phyloP scores from a whole-genome alignment of 1,139 yeast species.

The Saccharomyces hybrid region DNA sequence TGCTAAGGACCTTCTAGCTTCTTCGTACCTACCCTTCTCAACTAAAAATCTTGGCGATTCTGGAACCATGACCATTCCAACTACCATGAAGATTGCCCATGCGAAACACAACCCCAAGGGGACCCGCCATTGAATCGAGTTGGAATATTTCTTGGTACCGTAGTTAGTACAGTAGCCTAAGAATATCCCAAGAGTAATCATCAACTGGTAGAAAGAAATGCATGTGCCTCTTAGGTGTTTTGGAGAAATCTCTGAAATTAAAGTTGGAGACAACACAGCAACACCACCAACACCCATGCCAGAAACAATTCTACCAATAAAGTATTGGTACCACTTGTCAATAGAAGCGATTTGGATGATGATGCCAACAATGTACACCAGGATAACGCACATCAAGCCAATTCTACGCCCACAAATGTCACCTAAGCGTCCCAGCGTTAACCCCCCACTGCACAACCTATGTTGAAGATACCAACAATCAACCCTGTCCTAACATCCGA shows the following conservation, averaged over 20 bases:
- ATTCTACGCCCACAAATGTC: conserved; percentile 55
- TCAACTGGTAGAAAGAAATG: conserved; percentile 53
- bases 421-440: conserved; percentile 45
- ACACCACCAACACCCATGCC: conserved; percentile 58
- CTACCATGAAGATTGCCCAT: conserved; percentile 35
- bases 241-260: conserved; percentile 57
- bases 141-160: conserved; percentile 42
- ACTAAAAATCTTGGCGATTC: conserved; percentile 69
- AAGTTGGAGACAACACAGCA: conserved; percentile 52
- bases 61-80: conserved; percentile 59
- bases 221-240: conserved; percentile 59
- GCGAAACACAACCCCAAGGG: conserved; percentile 45
- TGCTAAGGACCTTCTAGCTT: conserved; percentile 45
- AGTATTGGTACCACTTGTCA: conserved; percentile 5
- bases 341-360: conserved; percentile 4
- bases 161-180: conserved; percentile 54
- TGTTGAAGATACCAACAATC: conserved; percentile 56
- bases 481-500: conserved; percentile 50
- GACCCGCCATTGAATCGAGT: conserved; percentile 52
- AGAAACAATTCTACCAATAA: conserved; percentile 19
- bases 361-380: conserved; percentile 54
- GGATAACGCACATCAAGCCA: conserved; percentile 47
- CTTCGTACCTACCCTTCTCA: conserved; percentile 43
- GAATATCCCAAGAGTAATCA: conserved; percentile 53
- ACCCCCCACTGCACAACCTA: conserved; percentile 62